Conservation (phyloP, 306 rosid genomes). For the Ochetophila trinervis region DNA sequence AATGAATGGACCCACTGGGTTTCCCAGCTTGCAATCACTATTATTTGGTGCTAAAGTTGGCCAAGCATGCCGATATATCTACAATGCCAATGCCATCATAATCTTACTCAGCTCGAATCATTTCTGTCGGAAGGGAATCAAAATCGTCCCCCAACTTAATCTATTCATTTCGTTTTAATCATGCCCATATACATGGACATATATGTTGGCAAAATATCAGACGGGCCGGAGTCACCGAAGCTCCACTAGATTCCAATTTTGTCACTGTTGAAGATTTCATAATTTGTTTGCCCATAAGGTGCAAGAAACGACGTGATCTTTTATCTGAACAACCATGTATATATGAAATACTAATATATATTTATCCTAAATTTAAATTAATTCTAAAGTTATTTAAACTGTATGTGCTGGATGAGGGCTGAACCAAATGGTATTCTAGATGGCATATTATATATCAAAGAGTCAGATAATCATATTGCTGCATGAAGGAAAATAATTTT, state of each 20-base stretch:
- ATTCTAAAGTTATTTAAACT: no score
- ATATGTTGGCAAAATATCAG: slow-evolving; percentile 19
- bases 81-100: slow-evolving; percentile 19
- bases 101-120: slow-evolving; percentile 26
- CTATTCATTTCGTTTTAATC: slow-evolving; percentile 16
- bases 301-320: slow-evolving; percentile 11
- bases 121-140: slow-evolving; percentile 30
- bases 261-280: neutral
- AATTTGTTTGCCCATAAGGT: slow-evolving; percentile 4
- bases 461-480: no score
- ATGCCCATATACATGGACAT: slow-evolving; percentile 7
- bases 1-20: slow-evolving; percentile 18
- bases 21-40: slow-evolving; percentile 13
- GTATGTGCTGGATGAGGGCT: no score
- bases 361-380: no score
- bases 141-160: slow-evolving; percentile 9
- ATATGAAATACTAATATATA: no score
- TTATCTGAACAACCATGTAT: neutral
- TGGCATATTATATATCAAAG: no score
- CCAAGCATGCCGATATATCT: slow-evolving; percentile 30
- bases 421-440: no score
- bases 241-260: slow-evolving; percentile 5
- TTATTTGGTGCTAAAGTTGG: slow-evolving; percentile 24
- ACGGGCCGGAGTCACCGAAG: slow-evolving; percentile 1
- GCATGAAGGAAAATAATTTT: no score